These are phyloP conservation scores for Neolentinus lepideus DNA, from an alignment of 1,284 basidiomycete genomes.

Conservation along the genomic window DNA sequence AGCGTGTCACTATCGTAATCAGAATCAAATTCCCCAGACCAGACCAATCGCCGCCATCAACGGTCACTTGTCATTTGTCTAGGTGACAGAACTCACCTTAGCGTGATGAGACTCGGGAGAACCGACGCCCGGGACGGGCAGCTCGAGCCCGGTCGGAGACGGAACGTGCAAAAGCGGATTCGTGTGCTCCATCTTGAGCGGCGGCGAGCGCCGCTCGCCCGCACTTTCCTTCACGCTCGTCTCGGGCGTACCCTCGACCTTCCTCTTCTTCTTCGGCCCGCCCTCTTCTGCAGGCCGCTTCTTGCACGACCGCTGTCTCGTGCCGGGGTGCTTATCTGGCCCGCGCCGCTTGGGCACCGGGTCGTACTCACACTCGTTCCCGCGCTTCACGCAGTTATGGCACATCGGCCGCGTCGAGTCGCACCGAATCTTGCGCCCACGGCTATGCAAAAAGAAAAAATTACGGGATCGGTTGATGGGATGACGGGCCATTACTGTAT, in stretches of 20 bases:
- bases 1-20: background rate
- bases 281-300: slow-evolving; percentile 38
- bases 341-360: slow-evolving; percentile 71
- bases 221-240: slow-evolving; percentile 19
- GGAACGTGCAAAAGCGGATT: background rate
- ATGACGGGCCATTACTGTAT: slow-evolving; percentile 2
- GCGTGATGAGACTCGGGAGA: background rate
- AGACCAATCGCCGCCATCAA: too few species aligned
- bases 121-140: background rate
- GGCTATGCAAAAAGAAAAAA: slow-evolving; percentile 29
- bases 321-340: slow-evolving; percentile 77
- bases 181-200: background rate
- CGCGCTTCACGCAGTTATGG: slow-evolving; percentile 70
- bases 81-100: background rate
- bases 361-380: slow-evolving; percentile 72
- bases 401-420: slow-evolving; percentile 74
- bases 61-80: too few species aligned
- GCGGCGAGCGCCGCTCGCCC: slow-evolving; percentile 8
- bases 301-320: slow-evolving; percentile 74
- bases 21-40: background rate
- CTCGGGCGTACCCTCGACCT: background rate
- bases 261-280: slow-evolving; percentile 4
- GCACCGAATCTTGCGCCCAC: slow-evolving; percentile 76
- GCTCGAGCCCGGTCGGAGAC: background rate
- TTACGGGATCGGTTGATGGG: slow-evolving; percentile 5